Evolutionary conservation across 306 rosid genomes (phyloP).

Genomic region (Gastrolobium villosum): DNA sequence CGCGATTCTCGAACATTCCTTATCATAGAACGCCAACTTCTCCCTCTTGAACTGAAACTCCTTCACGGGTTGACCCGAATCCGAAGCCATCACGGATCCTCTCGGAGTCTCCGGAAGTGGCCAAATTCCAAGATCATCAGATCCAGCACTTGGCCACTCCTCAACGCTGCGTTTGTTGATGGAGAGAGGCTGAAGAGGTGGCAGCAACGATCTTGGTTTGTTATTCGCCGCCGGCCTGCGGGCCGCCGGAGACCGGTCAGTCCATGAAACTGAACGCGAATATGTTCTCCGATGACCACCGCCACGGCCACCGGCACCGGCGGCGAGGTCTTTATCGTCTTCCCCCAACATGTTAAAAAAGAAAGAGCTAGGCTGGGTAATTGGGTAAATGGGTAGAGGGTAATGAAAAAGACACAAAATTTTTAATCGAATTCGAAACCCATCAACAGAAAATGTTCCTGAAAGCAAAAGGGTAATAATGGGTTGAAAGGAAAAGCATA

Average conservation of each 20-base stretch:
- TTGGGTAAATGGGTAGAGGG: neutral
- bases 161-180: conserved; percentile 61
- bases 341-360: conserved; percentile 59
- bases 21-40: conserved; percentile 80
- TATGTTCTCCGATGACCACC: conserved; percentile 50
- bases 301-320: conserved; percentile 12
- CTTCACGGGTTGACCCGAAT: conserved; percentile 53
- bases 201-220: conserved; percentile 68
- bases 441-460: conserved; percentile 54
- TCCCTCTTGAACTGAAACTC: conserved; percentile 84
- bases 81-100: conserved; percentile 52
- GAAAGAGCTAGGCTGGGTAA: neutral
- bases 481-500: conserved; percentile 24
- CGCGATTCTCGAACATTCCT: conserved; percentile 87
- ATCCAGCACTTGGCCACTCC: conserved; percentile 93
- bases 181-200: conserved; percentile 87
- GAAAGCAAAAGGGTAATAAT: conserved; percentile 34
- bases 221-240: conserved; percentile 58
- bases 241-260: conserved; percentile 70
- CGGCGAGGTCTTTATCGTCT: conserved; percentile 53
- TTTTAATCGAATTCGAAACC: conserved; percentile 39
- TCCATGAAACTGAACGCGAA: conserved; percentile 88
- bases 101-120: conserved; percentile 84
- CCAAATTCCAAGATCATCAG: conserved; percentile 95
- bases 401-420: conserved; percentile 22